These are phyloP conservation scores for Posidonia australis DNA, from an alignment of 106 monocot species.

Conservation along the genomic window DNA sequence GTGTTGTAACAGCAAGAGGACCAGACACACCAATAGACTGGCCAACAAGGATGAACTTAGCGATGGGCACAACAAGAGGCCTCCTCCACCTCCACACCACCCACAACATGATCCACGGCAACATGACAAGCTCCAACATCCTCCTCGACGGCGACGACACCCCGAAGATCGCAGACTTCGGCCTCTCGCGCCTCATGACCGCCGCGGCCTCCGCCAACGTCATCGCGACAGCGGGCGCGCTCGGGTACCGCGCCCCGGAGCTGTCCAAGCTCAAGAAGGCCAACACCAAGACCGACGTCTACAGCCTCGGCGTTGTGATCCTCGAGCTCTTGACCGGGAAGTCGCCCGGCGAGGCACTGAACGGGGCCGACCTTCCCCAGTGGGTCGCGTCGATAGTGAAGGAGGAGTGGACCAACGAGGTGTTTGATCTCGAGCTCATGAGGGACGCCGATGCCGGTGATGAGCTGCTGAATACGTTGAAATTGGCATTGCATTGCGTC, in stretches of 20 bases:
- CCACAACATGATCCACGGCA: constrained; percentile 60
- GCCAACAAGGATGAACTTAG: constrained; percentile 57
- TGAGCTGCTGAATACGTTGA: constrained; percentile 66
- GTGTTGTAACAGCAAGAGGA: constrained; percentile 35
- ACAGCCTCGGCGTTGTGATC: constrained; percentile 73
- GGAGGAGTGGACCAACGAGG: constrained; percentile 90
- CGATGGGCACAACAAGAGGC: constrained; percentile 43
- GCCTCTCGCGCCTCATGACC: constrained; percentile 61
- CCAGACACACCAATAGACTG: constrained; percentile 55
- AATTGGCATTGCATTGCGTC: constrained; percentile 78
- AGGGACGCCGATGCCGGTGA: constrained; percentile 46
- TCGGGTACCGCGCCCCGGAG: constrained; percentile 89
- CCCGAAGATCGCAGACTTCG: constrained; percentile 58
- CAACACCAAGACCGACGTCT: constrained; percentile 62
- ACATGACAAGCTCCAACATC: constrained; percentile 69
- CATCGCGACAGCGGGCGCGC: constrained; percentile 40
- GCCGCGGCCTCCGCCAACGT: constrained; percentile 65
- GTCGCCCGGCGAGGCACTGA: constrained; percentile 55
- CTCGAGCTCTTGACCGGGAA: constrained; percentile 90
- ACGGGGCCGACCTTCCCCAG: constrained; percentile 72
- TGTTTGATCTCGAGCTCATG: constrained; percentile 81
- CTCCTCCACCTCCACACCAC: constrained; percentile 48
- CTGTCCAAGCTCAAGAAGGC: constrained; percentile 67
- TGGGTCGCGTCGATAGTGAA: constrained; percentile 85
- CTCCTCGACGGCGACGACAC: constrained; percentile 40